Percentiles rank a stretch among this genome's conserved stretches.
phyloP scores from a whole-genome alignment of 306 rosid genomes.

The Sechiopsis laciniata region DNA sequence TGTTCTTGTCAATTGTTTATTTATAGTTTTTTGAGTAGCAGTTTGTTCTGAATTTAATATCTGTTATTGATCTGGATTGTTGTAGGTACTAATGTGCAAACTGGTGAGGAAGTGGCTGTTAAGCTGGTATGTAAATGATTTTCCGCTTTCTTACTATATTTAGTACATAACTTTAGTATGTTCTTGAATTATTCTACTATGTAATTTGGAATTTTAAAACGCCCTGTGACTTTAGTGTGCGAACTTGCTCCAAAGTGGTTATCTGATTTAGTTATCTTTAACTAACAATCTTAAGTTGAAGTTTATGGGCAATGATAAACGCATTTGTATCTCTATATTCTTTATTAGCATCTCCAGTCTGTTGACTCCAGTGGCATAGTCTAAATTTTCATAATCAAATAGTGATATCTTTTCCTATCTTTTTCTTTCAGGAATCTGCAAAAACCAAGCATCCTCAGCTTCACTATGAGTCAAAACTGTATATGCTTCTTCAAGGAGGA shows the following conservation, averaged over 20 bases:
- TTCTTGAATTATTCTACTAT: not conserved
- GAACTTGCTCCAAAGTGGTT: not conserved
- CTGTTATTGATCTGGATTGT: constrained; percentile 35
- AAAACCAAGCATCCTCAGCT: constrained; percentile 98
- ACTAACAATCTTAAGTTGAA: not conserved
- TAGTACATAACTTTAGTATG: not conserved
- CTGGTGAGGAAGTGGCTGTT: constrained; percentile 94
- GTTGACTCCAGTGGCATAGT: not conserved
- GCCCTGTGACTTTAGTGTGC: not conserved
- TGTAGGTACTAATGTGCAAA: constrained; percentile 79
- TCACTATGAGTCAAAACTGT: constrained; percentile 92
- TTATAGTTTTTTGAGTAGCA: constrained; percentile 13
- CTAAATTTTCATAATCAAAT: not conserved
- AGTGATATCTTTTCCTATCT: constrained; percentile 5
- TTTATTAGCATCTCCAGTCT: constrained; percentile 2
- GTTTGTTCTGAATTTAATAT: not conserved
- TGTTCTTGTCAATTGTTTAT: constrained; percentile 21
- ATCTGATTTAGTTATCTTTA: not conserved
- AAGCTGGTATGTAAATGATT: constrained; percentile 62
- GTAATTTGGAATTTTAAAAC: not conserved
- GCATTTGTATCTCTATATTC: not conserved
- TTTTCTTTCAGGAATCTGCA: constrained; percentile 63
- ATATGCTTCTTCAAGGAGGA: constrained; percentile 98
- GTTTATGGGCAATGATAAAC: not conserved
- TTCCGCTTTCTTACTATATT: constrained; percentile 15